Evolutionary conservation across 352 stramenopile species (phyloP).

Genomic region (Phytophthora citricola): DNA sequence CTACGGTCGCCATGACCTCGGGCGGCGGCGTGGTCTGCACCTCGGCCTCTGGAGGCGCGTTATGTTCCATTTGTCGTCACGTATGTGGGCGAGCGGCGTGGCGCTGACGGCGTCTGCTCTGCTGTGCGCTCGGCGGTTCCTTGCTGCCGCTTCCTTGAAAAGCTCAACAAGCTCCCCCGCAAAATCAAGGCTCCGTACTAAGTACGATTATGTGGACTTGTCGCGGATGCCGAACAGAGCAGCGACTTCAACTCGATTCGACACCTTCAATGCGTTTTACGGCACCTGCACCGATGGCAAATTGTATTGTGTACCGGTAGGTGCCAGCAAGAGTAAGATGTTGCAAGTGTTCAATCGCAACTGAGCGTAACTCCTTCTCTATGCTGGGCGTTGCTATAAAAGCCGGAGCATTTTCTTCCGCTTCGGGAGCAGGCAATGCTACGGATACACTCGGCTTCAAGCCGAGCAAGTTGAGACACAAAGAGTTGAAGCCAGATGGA

Average conservation of each 20-base stretch:
- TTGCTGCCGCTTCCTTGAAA: slow-evolving; percentile 29
- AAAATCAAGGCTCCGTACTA: slow-evolving; percentile 28
- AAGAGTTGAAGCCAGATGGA: slow-evolving; percentile 28
- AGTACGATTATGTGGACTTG: slow-evolving; percentile 35
- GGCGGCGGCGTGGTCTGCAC: slow-evolving; percentile 6
- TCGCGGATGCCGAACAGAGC: slow-evolving; percentile 19
- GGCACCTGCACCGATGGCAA: no score
- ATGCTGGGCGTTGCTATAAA: neutral
- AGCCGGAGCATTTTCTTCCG: neutral
- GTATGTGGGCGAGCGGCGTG: neutral
- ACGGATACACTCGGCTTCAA: neutral
- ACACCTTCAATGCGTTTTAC: no score
- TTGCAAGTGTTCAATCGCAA: neutral
- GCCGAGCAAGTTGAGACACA: slow-evolving; percentile 8
- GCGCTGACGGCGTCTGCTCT: neutral
- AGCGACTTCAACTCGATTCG: slow-evolving; percentile 3
- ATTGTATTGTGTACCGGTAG: no score
- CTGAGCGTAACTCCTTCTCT: neutral
- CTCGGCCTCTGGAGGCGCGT: slow-evolving; percentile 10
- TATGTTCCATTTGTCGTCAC: slow-evolving; percentile 34
- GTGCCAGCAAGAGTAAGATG: neutral
- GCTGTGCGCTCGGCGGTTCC: neutral
- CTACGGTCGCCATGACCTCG: neutral
- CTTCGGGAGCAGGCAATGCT: neutral
- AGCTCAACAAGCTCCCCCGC: slow-evolving; percentile 23